Evolutionary conservation across 2,329 filamentous ascomycete species (phyloP), one percentile per base, ranked within the genome.

Genomic region (Rasamsonia emersonii): DNA sequence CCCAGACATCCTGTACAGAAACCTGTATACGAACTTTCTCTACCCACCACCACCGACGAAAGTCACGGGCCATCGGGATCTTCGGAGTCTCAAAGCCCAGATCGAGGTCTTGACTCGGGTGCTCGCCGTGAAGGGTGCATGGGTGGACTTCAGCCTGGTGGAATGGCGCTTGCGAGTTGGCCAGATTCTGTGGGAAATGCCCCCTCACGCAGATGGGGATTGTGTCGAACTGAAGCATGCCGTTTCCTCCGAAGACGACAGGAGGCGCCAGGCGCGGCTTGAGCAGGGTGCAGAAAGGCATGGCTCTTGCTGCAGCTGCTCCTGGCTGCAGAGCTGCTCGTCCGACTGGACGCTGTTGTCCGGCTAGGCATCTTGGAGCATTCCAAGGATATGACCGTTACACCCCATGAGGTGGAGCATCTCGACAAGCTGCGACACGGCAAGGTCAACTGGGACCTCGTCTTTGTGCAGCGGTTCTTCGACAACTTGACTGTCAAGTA

Each of bases 371-470:
- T 71, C 18, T 46, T 66, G 16, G 51, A 57, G 13, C 49, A 54
- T 24, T 50, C 59, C 1, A 50, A 54, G 5, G 52, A 58, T n/a
- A 47, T 65, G 15, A 45, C 51, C 19, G 49, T 71, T 24, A 64
- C 59, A 2, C 44, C 51, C 2, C 49, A 59, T 15, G 65, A 71
- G 30, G 53, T 69, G 9, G 48, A 58, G 13, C 54, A 60, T 5
- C 67, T 71, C 32, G 58, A 65, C 28, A 56, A 56, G 14, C 45
- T 68, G 25, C 63, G 66, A 34, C 66, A 61, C n/a, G 53, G 57
- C 4, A 74, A 75, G 42, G 56, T 69, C 4, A 64, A 72, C 32
- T 75, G 71, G 71, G 70, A 74, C 48, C 49, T 76, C 15, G 57
- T 75, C 2, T 56, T 70, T 11, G 67, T 67, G 5, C 61, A 68